Conservation (phyloP, 2,329 filamentous ascomycete genomes). For the Colletotrichum spaethianum region DNA sequence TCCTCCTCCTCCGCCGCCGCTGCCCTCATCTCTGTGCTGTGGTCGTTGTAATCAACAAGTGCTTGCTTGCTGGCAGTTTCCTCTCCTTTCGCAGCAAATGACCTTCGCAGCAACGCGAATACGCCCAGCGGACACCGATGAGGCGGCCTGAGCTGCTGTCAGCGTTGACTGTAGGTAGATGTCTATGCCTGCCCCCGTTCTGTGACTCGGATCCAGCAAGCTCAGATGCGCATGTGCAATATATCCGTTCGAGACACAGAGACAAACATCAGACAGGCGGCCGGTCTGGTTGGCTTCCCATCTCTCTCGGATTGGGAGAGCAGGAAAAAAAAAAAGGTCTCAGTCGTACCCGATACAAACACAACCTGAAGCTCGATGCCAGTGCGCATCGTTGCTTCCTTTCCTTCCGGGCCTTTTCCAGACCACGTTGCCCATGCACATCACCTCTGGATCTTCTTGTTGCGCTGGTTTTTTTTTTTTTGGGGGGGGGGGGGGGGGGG, state of each 20-base stretch:
- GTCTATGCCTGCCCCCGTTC: background rate
- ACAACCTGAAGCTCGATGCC: conserved; percentile 2
- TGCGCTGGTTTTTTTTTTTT: background rate
- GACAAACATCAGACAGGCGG: background rate
- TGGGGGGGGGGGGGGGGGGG: too few relatives aligned
- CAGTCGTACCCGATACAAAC: background rate
- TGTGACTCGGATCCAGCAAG: background rate
- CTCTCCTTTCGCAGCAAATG: background rate
- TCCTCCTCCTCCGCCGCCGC: too few relatives aligned
- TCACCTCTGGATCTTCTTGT: background rate
- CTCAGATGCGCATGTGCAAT: conserved; percentile 7
- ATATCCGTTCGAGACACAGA: background rate
- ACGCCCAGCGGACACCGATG: background rate
- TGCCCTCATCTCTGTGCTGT: background rate
- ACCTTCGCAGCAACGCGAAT: background rate
- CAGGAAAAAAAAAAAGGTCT: background rate
- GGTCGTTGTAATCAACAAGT: background rate
- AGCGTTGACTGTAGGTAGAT: too few relatives aligned
- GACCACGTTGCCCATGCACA: background rate
- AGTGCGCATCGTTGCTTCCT: conserved; percentile 13
- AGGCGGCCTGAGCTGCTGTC: too few relatives aligned
- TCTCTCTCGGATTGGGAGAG: background rate
- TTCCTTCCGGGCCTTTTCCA: background rate
- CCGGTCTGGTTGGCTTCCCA: conserved; percentile 1
- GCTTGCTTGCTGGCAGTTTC: background rate